A percentile compares a stretch with the other conserved stretches of the same genome.
These are phyloP conservation scores for Eucalyptus coolabah DNA, from an alignment of 345 rosid genomes.

Conservation along the genomic window DNA sequence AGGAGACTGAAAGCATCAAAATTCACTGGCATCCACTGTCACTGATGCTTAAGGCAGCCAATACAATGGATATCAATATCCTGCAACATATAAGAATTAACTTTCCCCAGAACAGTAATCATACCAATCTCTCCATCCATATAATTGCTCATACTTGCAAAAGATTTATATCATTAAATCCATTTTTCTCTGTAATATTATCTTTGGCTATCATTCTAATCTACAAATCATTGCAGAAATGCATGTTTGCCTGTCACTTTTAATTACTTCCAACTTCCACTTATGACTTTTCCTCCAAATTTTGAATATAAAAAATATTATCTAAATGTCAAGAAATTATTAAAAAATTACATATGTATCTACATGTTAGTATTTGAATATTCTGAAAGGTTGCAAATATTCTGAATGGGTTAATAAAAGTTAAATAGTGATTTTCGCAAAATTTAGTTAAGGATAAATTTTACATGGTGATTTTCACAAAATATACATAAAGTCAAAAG, in stretches of 20 bases:
- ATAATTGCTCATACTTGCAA: not conserved
- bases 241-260: not conserved
- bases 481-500: not conserved
- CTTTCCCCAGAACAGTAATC: not conserved
- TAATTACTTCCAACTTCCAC: not conserved
- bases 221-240: not conserved
- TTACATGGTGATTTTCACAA: not conserved
- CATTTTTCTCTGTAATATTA: not conserved
- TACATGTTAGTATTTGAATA: not conserved
- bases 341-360: not conserved
- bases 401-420: not conserved
- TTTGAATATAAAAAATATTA: not conserved
- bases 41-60: not conserved
- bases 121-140: not conserved
- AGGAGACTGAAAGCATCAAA: not conserved
- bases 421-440: not conserved
- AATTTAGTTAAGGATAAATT: not conserved
- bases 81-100: not conserved
- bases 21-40: not conserved
- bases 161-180: not conserved
- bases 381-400: not conserved
- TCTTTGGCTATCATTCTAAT: not conserved
- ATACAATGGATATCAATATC: not conserved
- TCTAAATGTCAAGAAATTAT: not conserved
- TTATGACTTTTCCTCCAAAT: not conserved